Evolutionary conservation across 352 stramenopile genomes (phyloP), one percentile per base, ranked within the genome.

Genomic region (Globisporangium canariense): DNA sequence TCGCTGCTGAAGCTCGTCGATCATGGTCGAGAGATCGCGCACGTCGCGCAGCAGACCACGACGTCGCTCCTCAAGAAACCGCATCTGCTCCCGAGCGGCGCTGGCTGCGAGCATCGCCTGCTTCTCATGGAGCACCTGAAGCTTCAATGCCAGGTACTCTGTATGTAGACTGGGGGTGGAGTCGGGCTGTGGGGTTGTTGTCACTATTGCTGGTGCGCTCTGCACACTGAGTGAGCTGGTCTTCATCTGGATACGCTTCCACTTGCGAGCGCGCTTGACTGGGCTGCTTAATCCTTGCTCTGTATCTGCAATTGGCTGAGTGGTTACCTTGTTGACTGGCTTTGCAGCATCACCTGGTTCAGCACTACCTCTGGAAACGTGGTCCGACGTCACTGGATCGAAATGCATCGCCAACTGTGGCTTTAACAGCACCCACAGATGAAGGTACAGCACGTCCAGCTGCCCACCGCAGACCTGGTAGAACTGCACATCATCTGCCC

Each of bases 401-500:
- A 65, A 65, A 38, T 65, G 18, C 6, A 6, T 18, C 38, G 25
- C 60, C 3, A 65, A 30, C 38, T 60, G 36, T 0, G 60, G 60
- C 40, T 52, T 54, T 18, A 59, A 50, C 18, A 65, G 40, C 38
- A 65, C 38, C 60, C 60, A 65, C 18, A 60, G 50, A 34, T 54
- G 60, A 50, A 65, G 18, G n/a, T 65, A 65, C 38, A 65, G 60
- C 60, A 60, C 60, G 34, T 60, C 60, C 10, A 65, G 28, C 1
- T 16, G 60, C 4, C 60, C 60, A 11, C 28, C 25, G 28, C 60
- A 59, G 16, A 38, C n/a, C 11, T 30, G 10, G 60, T 65, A 60
- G 40, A 65, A 60, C 38, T 40, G 49, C 28, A 38, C 36, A 18
- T 43, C 32, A 28, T 65, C 40, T 9, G 49, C 59, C 1, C 43